These are phyloP conservation scores for Cryptococcus wingfieldii DNA, from an alignment of 1,284 basidiomycete species.

Conservation along the genomic window DNA sequence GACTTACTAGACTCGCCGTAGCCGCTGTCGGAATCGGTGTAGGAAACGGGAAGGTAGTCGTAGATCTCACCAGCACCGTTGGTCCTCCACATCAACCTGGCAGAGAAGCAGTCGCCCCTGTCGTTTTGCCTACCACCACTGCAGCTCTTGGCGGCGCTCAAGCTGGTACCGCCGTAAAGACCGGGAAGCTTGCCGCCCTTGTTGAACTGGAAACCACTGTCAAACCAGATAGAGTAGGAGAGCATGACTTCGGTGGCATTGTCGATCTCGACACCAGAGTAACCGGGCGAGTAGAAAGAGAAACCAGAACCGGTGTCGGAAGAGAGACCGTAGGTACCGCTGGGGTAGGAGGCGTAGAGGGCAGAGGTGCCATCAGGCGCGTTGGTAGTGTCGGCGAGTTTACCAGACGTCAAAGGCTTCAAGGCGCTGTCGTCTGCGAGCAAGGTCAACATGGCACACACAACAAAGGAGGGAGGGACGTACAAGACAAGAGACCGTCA, in stretches of 20 bases:
- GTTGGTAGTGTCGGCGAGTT: conserved; percentile 21
- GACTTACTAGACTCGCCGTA: conserved; percentile 44
- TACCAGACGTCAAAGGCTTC: conserved; percentile 34
- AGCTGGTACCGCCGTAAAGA: conserved; percentile 37
- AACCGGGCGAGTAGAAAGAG: conserved; percentile 39
- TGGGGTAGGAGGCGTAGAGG: conserved; percentile 36
- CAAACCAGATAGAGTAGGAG: conserved; percentile 47
- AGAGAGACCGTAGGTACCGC: conserved; percentile 26
- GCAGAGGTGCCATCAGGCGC: conserved; percentile 41
- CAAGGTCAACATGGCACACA: not conserved
- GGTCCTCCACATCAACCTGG: conserved; percentile 48
- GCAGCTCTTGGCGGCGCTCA: conserved; percentile 40
- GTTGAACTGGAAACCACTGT: conserved; percentile 44
- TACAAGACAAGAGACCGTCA: conserved; percentile 6
- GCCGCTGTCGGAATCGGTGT: conserved; percentile 30
- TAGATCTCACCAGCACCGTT: conserved; percentile 43
- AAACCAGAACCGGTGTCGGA: conserved; percentile 19
- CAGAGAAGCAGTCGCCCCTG: conserved; percentile 45
- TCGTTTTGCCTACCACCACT: conserved; percentile 46
- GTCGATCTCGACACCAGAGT: conserved; percentile 27
- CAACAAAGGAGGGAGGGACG: not conserved
- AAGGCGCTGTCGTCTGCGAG: conserved; percentile 29
- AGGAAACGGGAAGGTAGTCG: conserved; percentile 39
- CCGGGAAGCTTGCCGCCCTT: conserved; percentile 51
- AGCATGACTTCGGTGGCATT: conserved; percentile 39